Base-by-base conservation (phyloP, 2,329 filamentous ascomycete genomes). In the Trichoderma afroharzianum region DNA sequence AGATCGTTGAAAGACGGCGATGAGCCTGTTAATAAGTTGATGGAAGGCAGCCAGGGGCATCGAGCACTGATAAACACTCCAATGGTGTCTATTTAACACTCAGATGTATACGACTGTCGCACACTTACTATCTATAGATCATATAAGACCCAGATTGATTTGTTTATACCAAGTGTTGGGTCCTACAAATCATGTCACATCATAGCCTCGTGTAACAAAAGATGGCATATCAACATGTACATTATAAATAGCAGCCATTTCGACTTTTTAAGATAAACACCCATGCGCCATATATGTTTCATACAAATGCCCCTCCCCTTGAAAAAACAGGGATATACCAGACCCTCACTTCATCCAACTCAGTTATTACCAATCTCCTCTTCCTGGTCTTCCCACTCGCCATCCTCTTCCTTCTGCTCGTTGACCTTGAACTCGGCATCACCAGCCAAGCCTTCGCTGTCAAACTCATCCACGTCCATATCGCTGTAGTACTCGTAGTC, bases 341-440 rank as follows among this genome's bases (percentile, higher is more conserved):
- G 57, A 61, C 47, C 30, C 21, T 26, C 39, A 59, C 30, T 30
- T 36, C 28, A 36, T 21, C 28, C 26, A 11, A 6, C 32, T 69
- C 28, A 69, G 39, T 32, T 69, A 28, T 69, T 69, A 28, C 55
- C 67, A 72, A 70, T 72, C 68, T 62, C 72, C 28, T 73, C 66
- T 18, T 61, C 63, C 15, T 59, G 62, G 15, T 73, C 72, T 39
- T 73, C 72, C 57, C 71, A 71, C 32, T 71, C 67, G 33, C 87
- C 85, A 75, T 88, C 85, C 85, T 85, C 88, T 53, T 87, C 85
- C 4, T 81, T 85, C 71, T 78, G 77, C 72, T 85, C 82, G 67
- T 87, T 86, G 30, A 84, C 79, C 76, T 82, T 82, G 76, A 82
- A 85, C 80, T 83, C 87, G 61, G 79, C 85, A 77, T 82, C 87